Evolutionary conservation across 352 stramenopile species (phyloP).

Genomic region (Phytophthora vignae): DNA sequence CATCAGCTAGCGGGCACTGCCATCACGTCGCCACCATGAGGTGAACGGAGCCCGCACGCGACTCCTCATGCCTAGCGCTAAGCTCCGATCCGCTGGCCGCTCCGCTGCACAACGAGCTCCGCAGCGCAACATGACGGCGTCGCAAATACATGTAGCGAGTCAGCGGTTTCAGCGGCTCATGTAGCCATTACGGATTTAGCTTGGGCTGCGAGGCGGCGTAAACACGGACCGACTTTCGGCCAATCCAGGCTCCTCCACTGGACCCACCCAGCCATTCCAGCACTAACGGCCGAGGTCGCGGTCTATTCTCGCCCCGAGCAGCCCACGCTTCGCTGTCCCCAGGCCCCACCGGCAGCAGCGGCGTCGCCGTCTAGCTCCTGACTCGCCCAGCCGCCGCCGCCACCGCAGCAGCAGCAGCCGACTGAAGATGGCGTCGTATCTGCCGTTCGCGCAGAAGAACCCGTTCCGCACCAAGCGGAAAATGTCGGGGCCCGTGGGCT

Average conservation of each 20-base stretch:
- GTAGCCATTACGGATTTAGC: not conserved
- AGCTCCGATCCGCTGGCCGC: too few species aligned
- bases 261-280: slow-evolving; percentile 24
- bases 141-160: not conserved
- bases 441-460: slow-evolving; percentile 45
- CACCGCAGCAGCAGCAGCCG: not conserved
- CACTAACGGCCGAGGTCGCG: slow-evolving; percentile 18
- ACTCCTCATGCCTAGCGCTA: too few species aligned
- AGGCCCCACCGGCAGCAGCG: not conserved
- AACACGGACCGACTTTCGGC: not conserved
- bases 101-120: too few species aligned
- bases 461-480: slow-evolving; percentile 61
- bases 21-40: not conserved
- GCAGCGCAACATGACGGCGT: too few species aligned
- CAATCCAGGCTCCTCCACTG: not conserved
- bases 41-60: not conserved
- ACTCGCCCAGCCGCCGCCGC: not conserved
- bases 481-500: slow-evolving; percentile 58
- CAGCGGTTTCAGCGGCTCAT: not conserved
- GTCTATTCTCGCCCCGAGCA: slow-evolving; percentile 24
- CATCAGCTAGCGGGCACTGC: not conserved
- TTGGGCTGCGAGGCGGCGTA: not conserved
- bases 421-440: slow-evolving; percentile 45
- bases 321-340: not conserved
- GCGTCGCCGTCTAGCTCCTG: not conserved